Percentiles rank a stretch among this genome's conserved stretches.
Conservation (phyloP, 2,329 filamentous ascomycete genomes). For the Pseudogymnoascus pannorum region DNA sequence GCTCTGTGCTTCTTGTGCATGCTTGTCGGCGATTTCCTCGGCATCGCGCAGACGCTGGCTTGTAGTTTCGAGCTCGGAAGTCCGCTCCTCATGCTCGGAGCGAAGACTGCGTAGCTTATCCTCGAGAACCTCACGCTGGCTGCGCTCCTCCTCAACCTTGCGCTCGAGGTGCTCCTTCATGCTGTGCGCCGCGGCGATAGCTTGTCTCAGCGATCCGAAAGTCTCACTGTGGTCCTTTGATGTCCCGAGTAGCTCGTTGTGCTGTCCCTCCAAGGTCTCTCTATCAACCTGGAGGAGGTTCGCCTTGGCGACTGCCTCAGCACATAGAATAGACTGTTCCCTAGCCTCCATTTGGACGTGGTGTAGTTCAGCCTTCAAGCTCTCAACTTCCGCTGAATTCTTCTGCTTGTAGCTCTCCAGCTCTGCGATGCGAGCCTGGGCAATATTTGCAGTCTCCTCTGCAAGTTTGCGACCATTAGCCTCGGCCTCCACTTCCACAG, state of each 20-base stretch:
- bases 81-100: conserved; percentile 74
- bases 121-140: conserved; percentile 68
- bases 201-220: conserved; percentile 67
- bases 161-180: conserved; percentile 71
- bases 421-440: conserved; percentile 75
- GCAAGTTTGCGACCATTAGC: conserved; percentile 73
- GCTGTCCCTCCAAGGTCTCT: conserved; percentile 62
- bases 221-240: conserved; percentile 63
- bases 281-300: conserved; percentile 82
- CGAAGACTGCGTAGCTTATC: conserved; percentile 68
- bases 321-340: conserved; percentile 69
- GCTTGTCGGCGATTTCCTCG: conserved; percentile 80
- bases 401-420: conserved; percentile 78
- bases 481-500: conserved; percentile 70
- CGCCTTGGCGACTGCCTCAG: conserved; percentile 68
- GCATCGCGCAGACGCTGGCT: conserved; percentile 72
- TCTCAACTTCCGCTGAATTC: conserved; percentile 77
- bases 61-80: conserved; percentile 66
- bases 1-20: conserved; percentile 78
- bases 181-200: conserved; percentile 70
- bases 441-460: conserved; percentile 77
- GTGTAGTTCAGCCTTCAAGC: conserved; percentile 77
- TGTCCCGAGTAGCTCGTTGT: conserved; percentile 58
- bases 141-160: conserved; percentile 75
- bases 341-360: conserved; percentile 68